Evolutionary conservation across 441 rosid species (phyloP), one percentile per base, ranked within the genome.

Genomic region (Brassica balearica): DNA sequence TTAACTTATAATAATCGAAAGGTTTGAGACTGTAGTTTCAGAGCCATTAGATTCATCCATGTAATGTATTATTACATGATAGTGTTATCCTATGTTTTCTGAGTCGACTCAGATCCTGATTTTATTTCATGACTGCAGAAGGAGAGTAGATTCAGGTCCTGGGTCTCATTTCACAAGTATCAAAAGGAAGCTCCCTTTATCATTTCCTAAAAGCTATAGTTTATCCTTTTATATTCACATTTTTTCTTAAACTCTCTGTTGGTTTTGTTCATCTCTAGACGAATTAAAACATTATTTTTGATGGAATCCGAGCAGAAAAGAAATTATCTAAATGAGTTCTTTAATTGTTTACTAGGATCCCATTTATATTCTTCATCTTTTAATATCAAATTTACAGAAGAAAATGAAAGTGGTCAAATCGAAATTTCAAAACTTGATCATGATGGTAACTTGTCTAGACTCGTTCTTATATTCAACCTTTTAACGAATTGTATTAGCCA

Each of bases 161-260:
- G 34, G 12, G 8, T 17, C 19, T 65, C 68, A 22, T 36, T 77
- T 63, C 71, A 20, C 63, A 61, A 46, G 48, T 12, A 38, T 59
- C 70, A 38, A 36, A 74, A 38, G 59, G 71, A 73, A 68, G 34
- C 66, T 0, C 19, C 65, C 10, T 17, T 53, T 51, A 63, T 69
- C 74, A 48, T 63, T 61, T 62, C 4, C 55, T 69, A 38, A 58
- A 17, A 79, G 67, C 62, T 73, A 12, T 73, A 59, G 73, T 66
- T 48, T 66, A n/a, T 55, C 76, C 67, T 9, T 38, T 38, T 65
- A 9, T 61, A 9, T 61, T 78, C 75, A 27, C 74, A 65, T 69
- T 69, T 64, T 62, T 66, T 68, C 41, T 25, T 68, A 74, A 32
- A 73, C 78, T 63, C 27, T 8, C 8, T 55, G 9, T 62, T 38